Percentiles rank a stretch among this genome's conserved stretches.
Evolutionary conservation across 1,284 basidiomycete genomes (phyloP).

Genomic region (Sutorius eximius): DNA sequence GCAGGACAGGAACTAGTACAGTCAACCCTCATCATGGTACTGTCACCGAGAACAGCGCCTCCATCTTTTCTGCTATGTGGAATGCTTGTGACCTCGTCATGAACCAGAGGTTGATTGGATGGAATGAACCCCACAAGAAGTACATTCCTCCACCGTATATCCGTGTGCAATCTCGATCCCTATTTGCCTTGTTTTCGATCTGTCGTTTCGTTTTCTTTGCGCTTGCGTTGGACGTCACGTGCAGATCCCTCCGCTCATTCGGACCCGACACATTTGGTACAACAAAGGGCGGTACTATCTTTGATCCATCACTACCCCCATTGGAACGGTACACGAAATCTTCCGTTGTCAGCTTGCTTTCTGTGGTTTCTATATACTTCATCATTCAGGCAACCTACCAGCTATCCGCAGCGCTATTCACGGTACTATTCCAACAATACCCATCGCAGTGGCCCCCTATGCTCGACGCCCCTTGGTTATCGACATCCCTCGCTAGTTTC

Average conservation of each 20-base stretch:
- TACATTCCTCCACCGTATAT: constrained; percentile 11
- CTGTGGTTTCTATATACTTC: constrained; percentile 43
- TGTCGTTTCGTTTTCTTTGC: constrained; percentile 7
- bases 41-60: not conserved
- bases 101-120: constrained; percentile 32
- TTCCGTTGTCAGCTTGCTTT: constrained; percentile 40
- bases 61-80: constrained; percentile 23
- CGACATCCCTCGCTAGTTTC: constrained; percentile 41
- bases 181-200: constrained; percentile 22
- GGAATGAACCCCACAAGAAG: constrained; percentile 16
- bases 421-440: constrained; percentile 39
- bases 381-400: constrained; percentile 47
- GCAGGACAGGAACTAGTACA: not conserved
- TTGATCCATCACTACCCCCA: constrained; percentile 44
- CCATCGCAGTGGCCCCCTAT: constrained; percentile 44
- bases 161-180: constrained; percentile 20
- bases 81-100: constrained; percentile 28
- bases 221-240: constrained; percentile 10
- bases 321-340: constrained; percentile 45
- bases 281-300: constrained; percentile 45
- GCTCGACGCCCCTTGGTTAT: constrained; percentile 41
- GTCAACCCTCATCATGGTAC: not conserved
- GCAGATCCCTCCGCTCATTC: constrained; percentile 4
- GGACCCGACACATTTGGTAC: constrained; percentile 28
- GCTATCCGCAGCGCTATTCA: constrained; percentile 42